Base-by-base conservation (phyloP, 495 filamentous ascomycete species). In the Daldinia grandis region DNA sequence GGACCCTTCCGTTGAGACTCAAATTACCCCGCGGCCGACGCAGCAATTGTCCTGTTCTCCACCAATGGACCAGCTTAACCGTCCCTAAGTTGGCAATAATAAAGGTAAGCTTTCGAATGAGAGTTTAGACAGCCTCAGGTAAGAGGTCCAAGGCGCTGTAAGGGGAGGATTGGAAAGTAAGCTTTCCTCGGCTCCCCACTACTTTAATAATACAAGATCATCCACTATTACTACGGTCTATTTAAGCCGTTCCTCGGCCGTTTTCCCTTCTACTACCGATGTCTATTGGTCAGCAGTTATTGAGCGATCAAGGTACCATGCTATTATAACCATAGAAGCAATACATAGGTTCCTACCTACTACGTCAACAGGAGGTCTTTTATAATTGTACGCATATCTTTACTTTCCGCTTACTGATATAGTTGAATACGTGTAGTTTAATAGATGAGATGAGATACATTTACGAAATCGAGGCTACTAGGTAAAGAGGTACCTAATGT, bases 1-100 rank as follows among this genome's bases (percentile, higher is more conserved):
- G 24, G 49, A 30, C 49, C 24, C 19, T 33, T 64, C 47, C 53
- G 51, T 44, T 21, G 54, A 60, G 44, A 49, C 61, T 44, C 5
- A 60, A 55, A 64, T 40, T 61, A 65, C 69, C 69, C 69, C 69
- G 64, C 69, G 69, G 64, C 55, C 69, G 69, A 54, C 63, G 56
- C 42, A 72, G 61, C 38, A 51, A 47, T 47, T 47, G 49, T 6
- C 5, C 5, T 53, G 12, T 21, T 62, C 30, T 51, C 63, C 53
- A 55, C 63, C 63, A 71, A 71, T 71, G 9, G 62, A 35, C 38
- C 49, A 30, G 54, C 31, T 63, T 53, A 49, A 5, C 64, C 49
- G 19, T 55, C 51, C 8, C 19, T 24, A 47, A 24, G 30, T 57
- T 25, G 49, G 5, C n/a, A 44, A 58, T 30, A 58, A 68, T 57